Evolutionary conservation across 495 filamentous ascomycete genomes (phyloP), one percentile per base, ranked within the genome.

Genomic region (Annulohypoxylon nitens): DNA sequence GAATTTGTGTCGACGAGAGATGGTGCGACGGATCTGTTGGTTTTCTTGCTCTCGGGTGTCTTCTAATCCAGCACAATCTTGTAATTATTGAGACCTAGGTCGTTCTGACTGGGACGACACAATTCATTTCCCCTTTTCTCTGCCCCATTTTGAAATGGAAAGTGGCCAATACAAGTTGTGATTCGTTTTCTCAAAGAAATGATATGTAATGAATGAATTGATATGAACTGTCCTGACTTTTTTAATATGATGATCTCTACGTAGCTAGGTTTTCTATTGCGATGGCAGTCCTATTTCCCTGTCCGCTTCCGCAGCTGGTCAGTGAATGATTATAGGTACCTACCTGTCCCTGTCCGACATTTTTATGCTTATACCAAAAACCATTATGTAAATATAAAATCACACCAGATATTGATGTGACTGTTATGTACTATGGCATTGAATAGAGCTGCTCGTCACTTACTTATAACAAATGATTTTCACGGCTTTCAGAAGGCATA

Each of bases 31-130:
- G 48, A 10, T 53, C 11, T 10, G 14, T 53, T 12, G 48, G 23
- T 10, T 53, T 30, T 30, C 25, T 53, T 25, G 48, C 25, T 11
- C 10, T 26, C 48, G 14, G 11, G 11, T n/a, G 39, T 43, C 39
- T 26, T 18, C n/a, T 26, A 9, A 23, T 25, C 48, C 25, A 43
- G 9, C 16, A 12, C 20, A 53, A 11, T 53, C 14, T 53, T 53
- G 48, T 53, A 53, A 53, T 53, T 53, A 53, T 23, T 53, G 23
- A 47, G 43, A 20, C 43, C 43, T 20, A 6, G n/a, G n/a, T 18
- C 16, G 5, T 6, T 23, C 26, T 53, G 25, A 11, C 48, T 12
- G 14, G 20, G 25, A 23, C 25, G 25, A 11, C 48, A 25, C 48
- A 53, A 53, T 53, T 26, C 48, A 53, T 30, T 53, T 26, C 48